Base-by-base conservation (phyloP, 2,329 filamentous ascomycete genomes). In the Waltergamsia citrina region DNA sequence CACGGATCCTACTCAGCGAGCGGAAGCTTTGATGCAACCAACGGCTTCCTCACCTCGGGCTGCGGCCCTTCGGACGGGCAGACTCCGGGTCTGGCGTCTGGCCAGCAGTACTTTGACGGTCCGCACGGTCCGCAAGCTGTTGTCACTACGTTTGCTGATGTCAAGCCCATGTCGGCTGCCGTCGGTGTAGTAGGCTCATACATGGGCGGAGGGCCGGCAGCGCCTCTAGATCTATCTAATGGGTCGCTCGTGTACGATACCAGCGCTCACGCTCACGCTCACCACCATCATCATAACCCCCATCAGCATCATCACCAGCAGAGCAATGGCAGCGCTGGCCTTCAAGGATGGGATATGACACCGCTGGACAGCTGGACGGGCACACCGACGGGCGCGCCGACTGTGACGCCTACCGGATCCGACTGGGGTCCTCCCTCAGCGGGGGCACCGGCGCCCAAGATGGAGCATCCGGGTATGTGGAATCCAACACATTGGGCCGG, bases 1-100 rank as follows among this genome's bases (percentile, higher is more conserved):
- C 61, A 67, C 17, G 58, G 59, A 24, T 60, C 63, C 1, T 70
- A 69, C 43, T 56, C 63, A 27, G 46, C 54, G 12, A 59, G 59
- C 38, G 58, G 59, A 38, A 59, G 60, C 38, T 71, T 70, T 45
- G 65, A 69, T 32, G 46, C 49, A 18, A 47, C 47, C 19, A 50
- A 56, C 25, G 46, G 43, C 35, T 60, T 52, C 36, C 34, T 60
- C 34, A 44, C 55, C 6, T 38, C 49, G 6, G 40, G 43, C 7
- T 46, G 47, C 39, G 51, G 44, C 29, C n/a, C n/a, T n/a, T n/a
- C n/a, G n/a, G n/a, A n/a, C n/a, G n/a, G n/a, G 45, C 49, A 17
- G 35, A 44, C 12, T 45, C 49, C 28, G 47, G 45, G 21, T 48
- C 39, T 54, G 40, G 44, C 40, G 17, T 46, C 47, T 39, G 43